These are phyloP conservation scores for Cryphonectria japonica DNA, from an alignment of 2,329 filamentous ascomycete species.

Conservation along the genomic window DNA sequence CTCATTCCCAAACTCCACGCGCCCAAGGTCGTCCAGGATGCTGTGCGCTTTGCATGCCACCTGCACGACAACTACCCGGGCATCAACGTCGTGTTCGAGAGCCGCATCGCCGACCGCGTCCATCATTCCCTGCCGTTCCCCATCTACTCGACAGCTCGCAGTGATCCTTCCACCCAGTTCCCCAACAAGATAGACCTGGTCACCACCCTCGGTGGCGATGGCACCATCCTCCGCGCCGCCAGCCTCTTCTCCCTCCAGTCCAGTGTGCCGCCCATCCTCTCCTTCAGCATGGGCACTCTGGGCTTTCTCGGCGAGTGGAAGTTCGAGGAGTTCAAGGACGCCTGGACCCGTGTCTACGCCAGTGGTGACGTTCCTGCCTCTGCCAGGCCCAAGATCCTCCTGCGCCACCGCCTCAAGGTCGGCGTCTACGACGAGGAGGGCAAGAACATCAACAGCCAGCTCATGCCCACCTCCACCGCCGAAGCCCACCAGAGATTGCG, in stretches of 20 bases:
- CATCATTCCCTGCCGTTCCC: conserved; percentile 74
- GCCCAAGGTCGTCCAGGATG: conserved; percentile 55
- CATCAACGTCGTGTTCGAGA: conserved; percentile 83
- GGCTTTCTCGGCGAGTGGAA: conserved; percentile 98
- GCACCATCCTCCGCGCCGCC: conserved; percentile 83
- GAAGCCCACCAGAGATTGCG: conserved; percentile 46
- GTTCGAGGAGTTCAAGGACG: conserved; percentile 88
- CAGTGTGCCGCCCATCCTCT: conserved; percentile 86
- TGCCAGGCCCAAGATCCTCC: conserved; percentile 76
- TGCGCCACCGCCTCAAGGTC: conserved; percentile 85
- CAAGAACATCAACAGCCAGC: conserved; percentile 57
- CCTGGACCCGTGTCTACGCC: conserved; percentile 93
- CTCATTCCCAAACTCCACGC: conserved; percentile 63
- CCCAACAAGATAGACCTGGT: conserved; percentile 85
- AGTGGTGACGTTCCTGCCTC: conserved; percentile 51
- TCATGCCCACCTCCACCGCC: conserved; percentile 52
- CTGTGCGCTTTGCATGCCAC: conserved; percentile 67
- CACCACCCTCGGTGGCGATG: conserved; percentile 90
- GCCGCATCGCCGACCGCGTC: conserved; percentile 70
- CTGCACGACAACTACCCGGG: conserved; percentile 78
- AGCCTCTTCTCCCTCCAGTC: conserved; percentile 82
- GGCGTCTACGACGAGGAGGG: conserved; percentile 77
- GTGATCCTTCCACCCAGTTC: conserved; percentile 54
- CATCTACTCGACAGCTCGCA: conserved; percentile 63
- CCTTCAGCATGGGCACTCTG: conserved; percentile 95